Percentiles rank a stretch among this genome's conserved stretches.
Conservation (phyloP, 2,329 filamentous ascomycete genomes). For the Stachybotrys chartarum region DNA sequence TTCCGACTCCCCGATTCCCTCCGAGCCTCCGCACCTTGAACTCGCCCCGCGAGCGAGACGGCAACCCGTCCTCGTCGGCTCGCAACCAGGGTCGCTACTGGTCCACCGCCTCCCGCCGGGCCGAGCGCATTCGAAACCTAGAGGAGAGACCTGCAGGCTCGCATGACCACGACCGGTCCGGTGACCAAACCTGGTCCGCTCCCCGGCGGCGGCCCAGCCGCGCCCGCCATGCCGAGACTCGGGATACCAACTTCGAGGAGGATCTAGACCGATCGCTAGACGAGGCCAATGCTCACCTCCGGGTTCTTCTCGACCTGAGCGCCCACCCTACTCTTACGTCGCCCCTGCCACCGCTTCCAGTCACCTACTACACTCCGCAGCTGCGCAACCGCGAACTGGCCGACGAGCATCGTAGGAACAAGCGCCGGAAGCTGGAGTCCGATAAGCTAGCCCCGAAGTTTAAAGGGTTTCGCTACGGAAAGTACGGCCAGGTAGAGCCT, state of each 20-base stretch:
- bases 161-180: conserved; percentile 15
- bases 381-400: conserved; percentile 29
- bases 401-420: conserved; percentile 47
- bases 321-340: conserved; percentile 19
- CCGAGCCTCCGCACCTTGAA: conserved; percentile 22
- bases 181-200: background rate
- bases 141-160: conserved; percentile 18
- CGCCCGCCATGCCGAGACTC: conserved; percentile 15
- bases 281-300: conserved; percentile 35
- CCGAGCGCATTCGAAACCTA: conserved; percentile 27
- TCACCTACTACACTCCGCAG: conserved; percentile 17
- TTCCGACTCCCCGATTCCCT: conserved; percentile 18
- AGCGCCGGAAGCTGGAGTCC: conserved; percentile 64
- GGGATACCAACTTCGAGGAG: conserved; percentile 20
- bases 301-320: conserved; percentile 34
- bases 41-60: conserved; percentile 19
- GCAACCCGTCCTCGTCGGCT: conserved; percentile 11
- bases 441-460: conserved; percentile 45
- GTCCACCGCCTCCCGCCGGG: conserved; percentile 22
- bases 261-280: conserved; percentile 32
- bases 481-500: conserved; percentile 79
- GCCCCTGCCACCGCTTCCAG: conserved; percentile 20
- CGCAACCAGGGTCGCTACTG: conserved; percentile 15
- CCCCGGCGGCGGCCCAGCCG: conserved; percentile 9
- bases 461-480: conserved; percentile 69